These are phyloP conservation scores for Mitragyna speciosa DNA, from an alignment of 257 asterid genomes.

Conservation along the genomic window DNA sequence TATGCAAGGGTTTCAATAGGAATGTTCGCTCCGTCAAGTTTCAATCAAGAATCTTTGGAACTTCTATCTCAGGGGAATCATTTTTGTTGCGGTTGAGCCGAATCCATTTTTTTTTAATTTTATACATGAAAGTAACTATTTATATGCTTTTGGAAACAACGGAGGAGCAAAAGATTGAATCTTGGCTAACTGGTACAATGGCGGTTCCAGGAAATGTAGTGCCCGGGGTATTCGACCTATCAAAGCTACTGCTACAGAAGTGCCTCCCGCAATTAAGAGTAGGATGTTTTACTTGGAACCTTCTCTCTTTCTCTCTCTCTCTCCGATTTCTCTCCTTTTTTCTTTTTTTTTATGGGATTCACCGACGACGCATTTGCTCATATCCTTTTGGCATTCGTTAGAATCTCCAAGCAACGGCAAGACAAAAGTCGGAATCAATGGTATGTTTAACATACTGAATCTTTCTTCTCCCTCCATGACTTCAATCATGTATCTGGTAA, in stretches of 20 bases:
- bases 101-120: background rate
- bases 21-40: conserved; percentile 49
- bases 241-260: conserved; percentile 76
- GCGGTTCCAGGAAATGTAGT: conserved; percentile 37
- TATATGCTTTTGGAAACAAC: background rate
- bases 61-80: conserved; percentile 36
- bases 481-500: background rate
- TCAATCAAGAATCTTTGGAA: conserved; percentile 58
- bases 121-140: background rate
- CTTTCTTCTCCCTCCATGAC: background rate
- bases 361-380: conserved; percentile 23
- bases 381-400: conserved; percentile 26
- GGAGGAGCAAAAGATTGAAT: background rate
- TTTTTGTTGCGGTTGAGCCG: conserved; percentile 63
- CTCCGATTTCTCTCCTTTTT: background rate
- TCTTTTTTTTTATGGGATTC: background rate
- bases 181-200: background rate
- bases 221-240: conserved; percentile 46
- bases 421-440: conserved; percentile 85
- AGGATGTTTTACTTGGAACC: conserved; percentile 19
- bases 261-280: conserved; percentile 75
- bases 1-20: conserved; percentile 24
- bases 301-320: no score
- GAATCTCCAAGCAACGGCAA: conserved; percentile 64
- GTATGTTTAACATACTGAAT: conserved; percentile 36